Base-by-base conservation (phyloP, 2,329 filamentous ascomycete genomes). In the Hymenoscyphus salicellus region DNA sequence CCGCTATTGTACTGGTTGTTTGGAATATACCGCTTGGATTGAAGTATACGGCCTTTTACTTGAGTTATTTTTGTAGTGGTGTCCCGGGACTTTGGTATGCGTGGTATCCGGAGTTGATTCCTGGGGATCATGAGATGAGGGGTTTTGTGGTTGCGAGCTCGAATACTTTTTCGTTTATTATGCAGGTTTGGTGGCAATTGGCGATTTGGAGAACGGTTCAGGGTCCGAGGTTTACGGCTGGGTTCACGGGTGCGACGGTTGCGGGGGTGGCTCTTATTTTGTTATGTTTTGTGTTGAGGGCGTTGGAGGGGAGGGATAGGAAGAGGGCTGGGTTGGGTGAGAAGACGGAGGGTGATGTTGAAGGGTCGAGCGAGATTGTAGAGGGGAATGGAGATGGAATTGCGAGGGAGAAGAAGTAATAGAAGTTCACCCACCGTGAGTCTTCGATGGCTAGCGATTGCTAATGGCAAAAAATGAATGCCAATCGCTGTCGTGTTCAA, bases 11-110 rank as follows among this genome's bases (percentile, higher is more conserved):
- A 4, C 61, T 76, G 2, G 67, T 72, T 0, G 64, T 73, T 2
- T 77, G 75, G 74, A 68, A 71, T n/a, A 69, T 76, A 2, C 73
- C 74, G 1, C 69, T 72, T 23, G 61, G 58, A 0, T 65, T 75
- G 20, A 76, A 75, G 61, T 77, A 74, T 65, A 57, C 69, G 28
- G 75, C 74, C 3, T 76, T 74, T 58, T 76, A 76, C 61, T 68
- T 74, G n/a, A 70, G 72, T 8, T 72, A 73, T 14, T 72, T 75
- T 46, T 73, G 70, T 2, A 73, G 72, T 43, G 75, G 74, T 68
- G 72, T 74, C 1, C 74, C 74, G 0, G 74, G 74, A 10, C 75
- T 76, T 16, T 66, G 64, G 26, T 76, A 76, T 66, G 72, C 74
- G 2, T 76, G 73, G 74, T 72, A 68, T 32, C 70, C 71, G 7